Conservation (phyloP, 2,329 filamentous ascomycete genomes). For the Exophiala viscosa region DNA sequence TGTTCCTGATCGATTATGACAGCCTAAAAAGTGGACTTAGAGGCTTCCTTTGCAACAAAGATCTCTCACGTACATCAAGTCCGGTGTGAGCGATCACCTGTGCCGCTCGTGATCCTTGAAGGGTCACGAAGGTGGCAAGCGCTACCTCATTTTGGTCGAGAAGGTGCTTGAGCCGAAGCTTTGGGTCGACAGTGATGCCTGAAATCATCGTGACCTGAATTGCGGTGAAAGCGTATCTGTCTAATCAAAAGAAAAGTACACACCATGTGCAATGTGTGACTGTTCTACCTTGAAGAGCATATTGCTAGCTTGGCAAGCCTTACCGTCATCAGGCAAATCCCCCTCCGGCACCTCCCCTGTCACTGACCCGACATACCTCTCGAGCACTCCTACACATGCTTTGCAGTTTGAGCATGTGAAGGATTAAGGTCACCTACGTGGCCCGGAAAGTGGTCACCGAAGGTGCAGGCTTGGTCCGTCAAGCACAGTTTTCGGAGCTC, state of each 20-base stretch:
- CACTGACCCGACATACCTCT: too few relatives aligned
- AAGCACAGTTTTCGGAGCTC: too few relatives aligned
- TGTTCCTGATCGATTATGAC: neutral
- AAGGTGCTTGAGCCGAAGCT: neutral
- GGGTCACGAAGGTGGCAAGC: neutral
- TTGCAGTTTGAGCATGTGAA: too few relatives aligned
- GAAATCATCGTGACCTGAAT: neutral
- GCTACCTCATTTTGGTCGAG: neutral
- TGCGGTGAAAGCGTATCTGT: neutral
- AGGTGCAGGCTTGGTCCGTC: too few relatives aligned
- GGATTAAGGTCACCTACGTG: too few relatives aligned
- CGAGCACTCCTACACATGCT: too few relatives aligned
- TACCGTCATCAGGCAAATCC: too few relatives aligned
- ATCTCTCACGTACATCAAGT: neutral
- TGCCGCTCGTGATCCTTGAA: neutral
- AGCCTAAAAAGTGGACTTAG: neutral
- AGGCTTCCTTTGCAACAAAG: neutral
- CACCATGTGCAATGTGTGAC: neutral
- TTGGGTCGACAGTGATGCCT: neutral
- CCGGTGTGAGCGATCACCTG: neutral
- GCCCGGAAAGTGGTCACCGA: too few relatives aligned
- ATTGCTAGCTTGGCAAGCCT: neutral
- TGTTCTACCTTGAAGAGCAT: neutral
- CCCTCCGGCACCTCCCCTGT: too few relatives aligned
- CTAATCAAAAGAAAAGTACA: neutral